A percentile compares a stretch with the other conserved stretches of the same genome.
Evolutionary conservation across 2,329 filamentous ascomycete genomes (phyloP).

Genomic region (Sclerotinia borealis): DNA sequence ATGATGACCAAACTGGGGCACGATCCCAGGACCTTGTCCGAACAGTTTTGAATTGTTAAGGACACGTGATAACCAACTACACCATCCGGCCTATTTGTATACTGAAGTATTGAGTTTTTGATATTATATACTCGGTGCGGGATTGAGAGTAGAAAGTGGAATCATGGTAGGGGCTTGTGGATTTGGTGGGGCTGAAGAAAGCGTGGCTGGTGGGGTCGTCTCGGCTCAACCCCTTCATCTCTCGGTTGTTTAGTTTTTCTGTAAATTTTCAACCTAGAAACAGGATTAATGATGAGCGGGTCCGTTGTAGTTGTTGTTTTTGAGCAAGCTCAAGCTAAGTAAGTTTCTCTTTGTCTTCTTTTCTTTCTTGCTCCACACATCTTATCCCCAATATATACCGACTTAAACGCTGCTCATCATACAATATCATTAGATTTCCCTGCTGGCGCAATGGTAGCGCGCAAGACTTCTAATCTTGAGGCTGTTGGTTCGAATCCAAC

Average conservation of each 20-base stretch:
- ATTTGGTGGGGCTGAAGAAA: not conserved
- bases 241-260: not conserved
- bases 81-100: not conserved
- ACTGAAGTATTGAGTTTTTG: no score
- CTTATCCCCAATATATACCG: not conserved
- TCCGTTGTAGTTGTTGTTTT: no score
- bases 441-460: slow-evolving; percentile 9
- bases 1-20: not conserved
- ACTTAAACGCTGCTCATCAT: accelerated
- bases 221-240: slow-evolving; percentile 5
- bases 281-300: no score
- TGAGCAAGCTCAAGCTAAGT: no score
- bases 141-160: not conserved
- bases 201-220: not conserved
- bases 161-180: not conserved
- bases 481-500: not conserved
- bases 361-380: accelerated
- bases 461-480: slow-evolving; percentile 9
- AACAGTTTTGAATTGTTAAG: not conserved
- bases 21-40: slow-evolving; percentile 9
- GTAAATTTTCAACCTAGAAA: not conserved
- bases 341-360: not conserved
- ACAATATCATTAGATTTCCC: not conserved
- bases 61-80: slow-evolving; percentile 10
- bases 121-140: not conserved